A percentile compares a stretch with the other conserved stretches of the same genome.
Evolutionary conservation across 805 yeast species (phyloP).

Genomic region (Zygosaccharomyces rouxii): DNA sequence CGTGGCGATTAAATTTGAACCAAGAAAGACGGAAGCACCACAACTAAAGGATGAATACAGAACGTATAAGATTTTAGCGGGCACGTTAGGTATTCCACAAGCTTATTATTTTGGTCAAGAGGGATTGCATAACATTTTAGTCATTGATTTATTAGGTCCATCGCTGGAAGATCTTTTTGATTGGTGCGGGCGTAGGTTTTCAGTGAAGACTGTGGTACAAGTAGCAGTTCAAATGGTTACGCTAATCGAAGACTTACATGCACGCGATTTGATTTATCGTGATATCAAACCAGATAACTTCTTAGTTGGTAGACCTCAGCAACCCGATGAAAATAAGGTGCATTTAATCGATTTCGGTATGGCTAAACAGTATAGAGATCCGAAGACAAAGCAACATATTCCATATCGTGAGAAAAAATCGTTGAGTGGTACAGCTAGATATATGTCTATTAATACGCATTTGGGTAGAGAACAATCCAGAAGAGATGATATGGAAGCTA

Average conservation of each 20-base stretch:
- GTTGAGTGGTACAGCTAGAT: constrained; percentile 95
- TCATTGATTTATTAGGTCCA: constrained; percentile 93
- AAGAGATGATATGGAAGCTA: constrained; percentile 92
- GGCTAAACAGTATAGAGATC: constrained; percentile 98
- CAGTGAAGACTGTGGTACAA: constrained; percentile 84
- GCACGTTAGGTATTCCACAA: constrained; percentile 81
- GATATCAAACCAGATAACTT: constrained; percentile 98
- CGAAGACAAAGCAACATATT: constrained; percentile 89
- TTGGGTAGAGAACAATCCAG: constrained; percentile 95
- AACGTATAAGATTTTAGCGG: constrained; percentile 83
- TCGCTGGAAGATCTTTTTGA: constrained; percentile 94
- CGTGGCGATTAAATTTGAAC: constrained; percentile 96
- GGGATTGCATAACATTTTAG: constrained; percentile 91
- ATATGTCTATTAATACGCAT: constrained; percentile 97
- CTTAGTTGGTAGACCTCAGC: constrained; percentile 82
- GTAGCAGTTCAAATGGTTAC: constrained; percentile 93
- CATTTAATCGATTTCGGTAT: constrained; percentile 96
- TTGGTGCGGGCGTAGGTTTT: constrained; percentile 93
- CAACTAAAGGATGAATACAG: constrained; percentile 95
- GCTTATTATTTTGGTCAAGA: constrained; percentile 99
- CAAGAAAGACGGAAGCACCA: constrained; percentile 95
- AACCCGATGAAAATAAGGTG: constrained; percentile 77
- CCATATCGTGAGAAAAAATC: constrained; percentile 96
- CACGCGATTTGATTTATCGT: constrained; percentile 85
- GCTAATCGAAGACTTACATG: constrained; percentile 81